A percentile compares a stretch with the other conserved stretches of the same genome.
phyloP scores from a whole-genome alignment of 768 basidiomycete genomes.

The Suillus alpinus region DNA sequence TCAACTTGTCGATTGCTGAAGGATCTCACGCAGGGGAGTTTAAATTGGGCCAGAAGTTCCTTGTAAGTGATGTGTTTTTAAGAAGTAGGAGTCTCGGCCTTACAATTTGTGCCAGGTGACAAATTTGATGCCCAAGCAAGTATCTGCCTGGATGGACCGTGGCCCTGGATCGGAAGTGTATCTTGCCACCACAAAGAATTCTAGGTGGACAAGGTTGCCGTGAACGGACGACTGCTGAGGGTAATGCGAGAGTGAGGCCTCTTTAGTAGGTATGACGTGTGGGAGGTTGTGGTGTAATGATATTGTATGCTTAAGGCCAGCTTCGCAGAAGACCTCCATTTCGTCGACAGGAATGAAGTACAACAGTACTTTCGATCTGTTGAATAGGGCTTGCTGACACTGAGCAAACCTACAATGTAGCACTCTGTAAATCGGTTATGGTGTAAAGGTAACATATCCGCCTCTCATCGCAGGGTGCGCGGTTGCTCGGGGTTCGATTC shows the following conservation, averaged over 20 bases:
- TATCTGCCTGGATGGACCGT: slow-evolving; percentile 68
- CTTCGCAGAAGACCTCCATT: background rate
- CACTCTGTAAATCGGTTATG: background rate
- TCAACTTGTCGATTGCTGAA: slow-evolving; percentile 48
- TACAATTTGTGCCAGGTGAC: slow-evolving; percentile 36
- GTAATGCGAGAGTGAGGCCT: background rate
- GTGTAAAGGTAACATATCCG: slow-evolving; percentile 4
- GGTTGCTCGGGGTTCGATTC: slow-evolving; percentile 59
- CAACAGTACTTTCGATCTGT: no score
- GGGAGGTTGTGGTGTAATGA: background rate
- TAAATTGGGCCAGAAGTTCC: slow-evolving; percentile 60
- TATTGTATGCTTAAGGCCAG: background rate
- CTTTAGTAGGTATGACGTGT: background rate
- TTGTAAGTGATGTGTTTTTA: slow-evolving; percentile 41
- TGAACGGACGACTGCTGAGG: background rate
- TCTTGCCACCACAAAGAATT: slow-evolving; percentile 62
- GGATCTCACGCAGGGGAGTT: slow-evolving; percentile 50
- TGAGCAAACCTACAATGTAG: background rate
- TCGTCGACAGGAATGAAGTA: background rate
- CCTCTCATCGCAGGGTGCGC: slow-evolving; percentile 21
- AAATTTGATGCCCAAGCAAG: slow-evolving; percentile 68
- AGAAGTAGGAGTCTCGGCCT: background rate
- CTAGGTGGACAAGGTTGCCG: slow-evolving; percentile 52
- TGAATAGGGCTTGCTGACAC: background rate
- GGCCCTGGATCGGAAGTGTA: slow-evolving; percentile 64